Base-by-base conservation (phyloP, 1,139 yeast genomes). In the Hyphopichia burtonii region DNA sequence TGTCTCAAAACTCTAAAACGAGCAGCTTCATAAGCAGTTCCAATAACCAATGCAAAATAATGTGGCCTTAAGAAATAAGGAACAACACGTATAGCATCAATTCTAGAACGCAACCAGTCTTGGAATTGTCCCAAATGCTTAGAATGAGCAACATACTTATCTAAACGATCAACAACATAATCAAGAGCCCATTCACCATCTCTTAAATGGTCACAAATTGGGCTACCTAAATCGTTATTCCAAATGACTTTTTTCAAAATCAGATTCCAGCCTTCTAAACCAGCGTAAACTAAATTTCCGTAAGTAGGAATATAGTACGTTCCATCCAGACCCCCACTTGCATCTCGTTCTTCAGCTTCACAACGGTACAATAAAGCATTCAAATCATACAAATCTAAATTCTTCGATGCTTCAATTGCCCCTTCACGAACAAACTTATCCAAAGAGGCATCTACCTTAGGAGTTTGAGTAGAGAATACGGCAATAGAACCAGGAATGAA, bases 401-500 rank as follows among this genome's bases (percentile, higher is more conserved):
- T 74, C 15, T 65, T 46, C 0, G 94, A 80, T 0, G 96, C 94
- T 45, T 80, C 84, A 33, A 82, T 59, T 0, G 95, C 96, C 14
- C 95, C 96, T 25, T 75, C 65, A 52, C 83, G 78, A 17, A 87
- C 79, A 54, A 66, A 84, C 19, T 72, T 67, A 57, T 88, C 95
- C 38, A 89, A 65, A 3, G 75, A 71, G 2, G 52, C 50, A 46
- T 71, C 68, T n/a, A 67, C 76, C 8, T 74, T 72, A 42, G 85
- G 85, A 43, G 87, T 84, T 44, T 72, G 75, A 0, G 98, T 90
- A 34, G 83, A 76, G 54, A 88, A 77, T 2, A 93, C 84, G 0
- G 96, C 90, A 52, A 93, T 88, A 0, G 96, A 85, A 1, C 99
- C 99, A 40, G 87, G 94, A 2, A 93, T 89, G 62, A 93, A 91